Percentiles rank a stretch among this genome's conserved stretches.
Evolutionary conservation across 345 rosid species (phyloP).

Genomic region (Corchorus olitorius): DNA sequence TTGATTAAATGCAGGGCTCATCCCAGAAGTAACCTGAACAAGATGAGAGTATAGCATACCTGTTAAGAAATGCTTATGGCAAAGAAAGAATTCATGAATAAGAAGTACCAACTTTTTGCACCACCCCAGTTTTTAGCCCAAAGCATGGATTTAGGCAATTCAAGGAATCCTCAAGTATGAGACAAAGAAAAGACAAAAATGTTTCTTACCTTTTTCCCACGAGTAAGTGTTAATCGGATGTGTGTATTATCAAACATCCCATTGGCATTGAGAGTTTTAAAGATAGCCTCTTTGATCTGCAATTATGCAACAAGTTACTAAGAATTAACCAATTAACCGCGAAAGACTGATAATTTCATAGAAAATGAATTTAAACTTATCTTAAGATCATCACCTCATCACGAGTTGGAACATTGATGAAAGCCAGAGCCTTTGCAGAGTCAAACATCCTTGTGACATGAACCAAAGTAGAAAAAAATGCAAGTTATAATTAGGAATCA

Average conservation of each 20-base stretch:
- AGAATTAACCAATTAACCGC: slow-evolving; percentile 15
- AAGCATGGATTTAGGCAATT: neutral
- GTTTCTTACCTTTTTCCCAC: slow-evolving; percentile 71
- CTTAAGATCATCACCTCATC: slow-evolving; percentile 56
- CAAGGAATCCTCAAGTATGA: neutral
- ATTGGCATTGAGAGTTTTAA: slow-evolving; percentile 72
- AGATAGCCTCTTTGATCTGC: slow-evolving; percentile 87
- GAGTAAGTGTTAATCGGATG: slow-evolving; percentile 79
- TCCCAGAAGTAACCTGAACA: slow-evolving; percentile 85
- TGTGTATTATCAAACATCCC: slow-evolving; percentile 90
- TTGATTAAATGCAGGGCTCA: slow-evolving; percentile 91
- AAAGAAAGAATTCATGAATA: neutral
- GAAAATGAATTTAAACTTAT: slow-evolving; percentile 6
- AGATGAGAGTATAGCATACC: neutral
- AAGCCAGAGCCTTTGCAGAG: slow-evolving; percentile 92
- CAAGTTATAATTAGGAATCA: neutral
- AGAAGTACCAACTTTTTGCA: neutral
- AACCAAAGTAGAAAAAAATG: slow-evolving; percentile 16
- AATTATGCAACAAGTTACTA: slow-evolving; percentile 6
- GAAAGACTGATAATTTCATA: neutral
- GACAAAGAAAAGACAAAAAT: slow-evolving; percentile 8
- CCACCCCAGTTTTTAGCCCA: neutral
- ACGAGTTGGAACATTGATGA: slow-evolving; percentile 66
- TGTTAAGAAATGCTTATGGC: slow-evolving; percentile 10
- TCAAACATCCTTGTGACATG: slow-evolving; percentile 62